These are phyloP conservation scores for Arbutus unedo DNA, from an alignment of 148 eudicot species.

Conservation along the genomic window DNA sequence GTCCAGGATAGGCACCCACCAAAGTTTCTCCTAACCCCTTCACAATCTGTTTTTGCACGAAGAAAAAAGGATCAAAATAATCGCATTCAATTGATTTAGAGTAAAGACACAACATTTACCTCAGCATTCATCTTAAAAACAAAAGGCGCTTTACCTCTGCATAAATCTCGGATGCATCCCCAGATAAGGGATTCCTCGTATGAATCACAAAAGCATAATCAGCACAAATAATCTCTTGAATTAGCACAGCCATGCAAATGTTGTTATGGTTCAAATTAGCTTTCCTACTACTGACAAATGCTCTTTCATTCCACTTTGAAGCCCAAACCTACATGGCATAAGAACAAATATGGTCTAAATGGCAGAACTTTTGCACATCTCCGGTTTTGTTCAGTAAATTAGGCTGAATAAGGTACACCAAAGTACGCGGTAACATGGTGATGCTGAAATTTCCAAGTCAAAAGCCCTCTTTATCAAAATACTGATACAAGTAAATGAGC, in stretches of 20 bases:
- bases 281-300: slow-evolving; percentile 11
- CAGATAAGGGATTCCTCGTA: slow-evolving; percentile 13
- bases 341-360: background rate
- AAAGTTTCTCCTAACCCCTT: slow-evolving; percentile 14
- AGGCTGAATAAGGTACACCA: background rate
- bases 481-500: background rate
- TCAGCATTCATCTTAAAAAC: background rate
- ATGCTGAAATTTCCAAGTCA: too few relatives aligned
- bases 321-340: slow-evolving; percentile 5
- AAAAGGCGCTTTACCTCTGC: background rate
- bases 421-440: background rate
- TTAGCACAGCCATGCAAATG: slow-evolving; percentile 11
- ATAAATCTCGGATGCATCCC: slow-evolving; percentile 7
- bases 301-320: slow-evolving; percentile 14
- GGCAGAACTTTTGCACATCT: background rate
- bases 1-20: slow-evolving; percentile 13
- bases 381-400: background rate
- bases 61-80: background rate
- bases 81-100: background rate
- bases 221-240: slow-evolving; percentile 12
- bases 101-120: background rate
- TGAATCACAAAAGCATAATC: slow-evolving; percentile 15
- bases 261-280: slow-evolving; percentile 7
- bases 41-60: background rate
- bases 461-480: background rate